Evolutionary conservation across 2,329 filamentous ascomycete species (phyloP).

Genomic region (Pezicula neosporulosa): DNA sequence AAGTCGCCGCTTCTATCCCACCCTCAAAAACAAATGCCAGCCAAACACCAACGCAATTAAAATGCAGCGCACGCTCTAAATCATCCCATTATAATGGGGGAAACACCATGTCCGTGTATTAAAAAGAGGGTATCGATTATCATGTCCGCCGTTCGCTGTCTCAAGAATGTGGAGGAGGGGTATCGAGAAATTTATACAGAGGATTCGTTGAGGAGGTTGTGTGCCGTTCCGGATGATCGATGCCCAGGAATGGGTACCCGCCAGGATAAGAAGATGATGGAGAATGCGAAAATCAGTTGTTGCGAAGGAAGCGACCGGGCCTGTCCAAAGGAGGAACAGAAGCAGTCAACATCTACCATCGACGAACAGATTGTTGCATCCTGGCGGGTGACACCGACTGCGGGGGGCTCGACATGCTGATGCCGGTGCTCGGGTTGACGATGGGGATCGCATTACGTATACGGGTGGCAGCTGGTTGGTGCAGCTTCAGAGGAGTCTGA

Average conservation of each 20-base stretch:
- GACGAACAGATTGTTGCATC: slow-evolving; percentile 42
- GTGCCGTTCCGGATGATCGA: slow-evolving; percentile 25
- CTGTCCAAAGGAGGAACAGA: slow-evolving; percentile 17
- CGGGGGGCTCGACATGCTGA: slow-evolving; percentile 84
- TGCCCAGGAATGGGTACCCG: slow-evolving; percentile 24
- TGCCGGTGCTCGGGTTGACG: slow-evolving; percentile 90
- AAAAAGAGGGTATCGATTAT: slow-evolving; percentile 30
- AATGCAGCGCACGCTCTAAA: slow-evolving; percentile 30
- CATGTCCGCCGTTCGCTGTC: slow-evolving; percentile 23
- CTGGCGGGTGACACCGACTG: slow-evolving; percentile 63
- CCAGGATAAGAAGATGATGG: slow-evolving; percentile 22
- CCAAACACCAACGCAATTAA: slow-evolving; percentile 28
- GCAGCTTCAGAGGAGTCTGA: slow-evolving; percentile 70
- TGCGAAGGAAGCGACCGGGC: slow-evolving; percentile 21
- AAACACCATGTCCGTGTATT: slow-evolving; percentile 24
- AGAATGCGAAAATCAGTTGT: slow-evolving; percentile 26
- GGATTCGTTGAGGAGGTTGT: slow-evolving; percentile 27
- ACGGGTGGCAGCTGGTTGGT: slow-evolving; percentile 86
- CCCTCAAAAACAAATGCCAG: slow-evolving; percentile 26
- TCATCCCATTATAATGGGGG: slow-evolving; percentile 22
- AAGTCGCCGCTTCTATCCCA: slow-evolving; percentile 30
- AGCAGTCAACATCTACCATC: slow-evolving; percentile 25
- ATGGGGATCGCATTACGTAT: slow-evolving; percentile 95
- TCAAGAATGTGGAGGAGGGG: slow-evolving; percentile 25
- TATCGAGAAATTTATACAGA: slow-evolving; percentile 28